These are phyloP conservation scores for Oxytropis ochrocephala DNA, from an alignment of 306 rosid genomes.

Conservation along the genomic window DNA sequence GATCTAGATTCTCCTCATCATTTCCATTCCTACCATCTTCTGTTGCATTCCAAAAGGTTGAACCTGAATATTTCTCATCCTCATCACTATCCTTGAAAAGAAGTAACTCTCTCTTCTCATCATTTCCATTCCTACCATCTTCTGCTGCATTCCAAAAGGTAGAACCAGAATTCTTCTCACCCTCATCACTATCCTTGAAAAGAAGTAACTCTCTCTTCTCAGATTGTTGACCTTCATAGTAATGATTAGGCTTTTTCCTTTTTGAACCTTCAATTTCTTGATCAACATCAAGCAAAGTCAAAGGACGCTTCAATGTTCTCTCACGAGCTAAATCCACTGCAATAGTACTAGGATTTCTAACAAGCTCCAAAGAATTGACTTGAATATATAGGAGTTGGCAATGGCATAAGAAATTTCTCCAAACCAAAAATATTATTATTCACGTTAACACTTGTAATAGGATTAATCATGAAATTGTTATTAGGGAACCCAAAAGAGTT, in stretches of 20 bases:
- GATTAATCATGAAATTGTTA: too few species aligned
- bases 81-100: too few species aligned
- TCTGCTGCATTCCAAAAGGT: not conserved
- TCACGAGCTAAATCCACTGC: not conserved
- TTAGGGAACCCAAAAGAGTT: too few species aligned
- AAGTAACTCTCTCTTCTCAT: slow-evolving; percentile 21
- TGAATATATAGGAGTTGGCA: not conserved
- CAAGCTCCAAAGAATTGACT: not conserved
- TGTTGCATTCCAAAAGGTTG: not conserved
- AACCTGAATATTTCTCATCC: not conserved
- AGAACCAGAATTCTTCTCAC: not conserved
- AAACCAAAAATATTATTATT: not conserved
- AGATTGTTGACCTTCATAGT: not conserved
- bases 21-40: not conserved
- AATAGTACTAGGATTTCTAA: too few species aligned
- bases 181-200: slow-evolving; percentile 8
- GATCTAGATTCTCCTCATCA: slow-evolving; percentile 20
- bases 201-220: slow-evolving; percentile 10
- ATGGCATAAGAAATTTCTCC: not conserved
- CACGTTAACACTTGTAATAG: too few species aligned
- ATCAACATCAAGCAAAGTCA: not conserved
- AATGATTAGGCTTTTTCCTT: not conserved
- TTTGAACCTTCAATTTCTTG: not conserved
- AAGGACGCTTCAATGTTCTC: slow-evolving; percentile 3
- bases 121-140: not conserved